Evolutionary conservation across 495 filamentous ascomycete genomes (phyloP), one percentile per base, ranked within the genome.

Genomic region (Entonaema liquescens): DNA sequence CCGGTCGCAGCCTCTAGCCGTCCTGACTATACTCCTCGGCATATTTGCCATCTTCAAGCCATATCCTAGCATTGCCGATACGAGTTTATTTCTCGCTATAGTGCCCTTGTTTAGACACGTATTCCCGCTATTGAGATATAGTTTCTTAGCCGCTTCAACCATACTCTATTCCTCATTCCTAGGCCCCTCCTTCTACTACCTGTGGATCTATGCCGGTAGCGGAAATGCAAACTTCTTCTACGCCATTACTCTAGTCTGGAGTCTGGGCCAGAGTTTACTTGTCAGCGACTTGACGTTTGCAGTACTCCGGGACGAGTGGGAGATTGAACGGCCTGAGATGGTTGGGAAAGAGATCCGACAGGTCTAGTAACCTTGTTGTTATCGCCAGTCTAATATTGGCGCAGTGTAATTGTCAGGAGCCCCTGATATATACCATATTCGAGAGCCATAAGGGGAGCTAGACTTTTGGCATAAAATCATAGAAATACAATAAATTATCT

Each of bases 191-290:
- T 99, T 99, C 80, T 97, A 98, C 74, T 89, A 99, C 78, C 85
- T 99, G 3, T 99, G 95, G 95, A 97, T 98, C 68, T 99, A 99
- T 76, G 96, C 95, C 19, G 95, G 95, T 40, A 96, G 92, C 35
- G 95, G 96, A 31, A 99, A 99, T 75, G 95, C 95, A 42, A 99
- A 99, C 78, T 99, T 99, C 82, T 99, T 98, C 82, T 99, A 99
- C 74, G 95, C 95, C 73, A 98, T 99, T 76, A 99, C 95, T 4
- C 85, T 99, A 0, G 95, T 98, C 15, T 99, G 95, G 95, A 95
- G 93, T 74, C 80, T 99, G 3, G 95, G 93, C 0, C 83, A 93
- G 40, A 93, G 92, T 1, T 76, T 98, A 29, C 74, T 90, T 38
- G 86, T 98, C 0, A 92, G 89, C 8, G 95, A 99, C 75, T 84